Evolutionary conservation across 805 yeast species (phyloP), one percentile per base, ranked within the genome.

Genomic region (Scheffersomyces ergatensis): DNA sequence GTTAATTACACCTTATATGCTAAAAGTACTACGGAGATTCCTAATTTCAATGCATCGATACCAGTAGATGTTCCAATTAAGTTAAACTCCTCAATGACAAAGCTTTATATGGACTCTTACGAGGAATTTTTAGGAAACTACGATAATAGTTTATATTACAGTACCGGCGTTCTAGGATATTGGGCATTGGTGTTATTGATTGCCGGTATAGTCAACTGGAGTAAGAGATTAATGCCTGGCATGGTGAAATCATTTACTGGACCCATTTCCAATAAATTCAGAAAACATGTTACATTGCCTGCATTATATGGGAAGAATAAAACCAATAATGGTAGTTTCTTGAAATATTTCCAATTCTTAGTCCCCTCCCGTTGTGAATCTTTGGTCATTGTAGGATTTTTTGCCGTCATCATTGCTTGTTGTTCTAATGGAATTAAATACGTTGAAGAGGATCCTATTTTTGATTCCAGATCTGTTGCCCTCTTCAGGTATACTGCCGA

Each of bases 101-200:
- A 39, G 1, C 34, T 48, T 2, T 55, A 47, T 33, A 30, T 24
- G 14, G 37, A 34, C 4, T 33, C 58, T 5, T 55, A 55, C 36
- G 29, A 34, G 11, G 30, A 33, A n/a, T 59, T 49, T 38, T 47
- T 49, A 19, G 58, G 57, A 4, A 58, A 57, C 38, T 57, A 53
- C 39, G 44, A 51, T 31, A 31, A 55, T 32, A 51, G 63, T 4
- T 37, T 68, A 60, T 44, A 63, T 72, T 43, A 51, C 52, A 51
- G 70, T 29, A 57, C 68, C 11, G 78, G 70, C 1, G 44, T 69
- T 24, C 42, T 80, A 16, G 73, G 74, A 0, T 77, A 70, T 47
- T 77, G 82, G 80, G 70, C 63, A 3, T 38, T 65, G 1, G 57
- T 80, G 27, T 49, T 76, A 40, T 20, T 78, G 0, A 26, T 70